Percentiles rank a stretch among this genome's conserved stretches.
Evolutionary conservation across 2,329 filamentous ascomycete genomes (phyloP).

Genomic region (Talaromyces sp.): DNA sequence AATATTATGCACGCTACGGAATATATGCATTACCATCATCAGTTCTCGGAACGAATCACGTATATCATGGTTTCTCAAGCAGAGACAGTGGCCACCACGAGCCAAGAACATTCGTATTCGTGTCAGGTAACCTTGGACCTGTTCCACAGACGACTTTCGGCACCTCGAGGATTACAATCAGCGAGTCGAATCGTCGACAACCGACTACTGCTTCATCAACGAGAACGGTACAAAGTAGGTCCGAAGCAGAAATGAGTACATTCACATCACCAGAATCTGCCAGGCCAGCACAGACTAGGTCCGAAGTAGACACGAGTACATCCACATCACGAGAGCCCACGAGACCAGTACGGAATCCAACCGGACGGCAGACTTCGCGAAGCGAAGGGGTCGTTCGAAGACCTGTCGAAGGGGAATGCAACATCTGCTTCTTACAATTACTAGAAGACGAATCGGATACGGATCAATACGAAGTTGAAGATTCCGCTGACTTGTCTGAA

Average conservation of each 20-base stretch:
- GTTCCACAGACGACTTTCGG: background rate
- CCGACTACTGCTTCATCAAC: background rate
- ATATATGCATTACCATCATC: background rate
- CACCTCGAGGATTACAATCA: background rate
- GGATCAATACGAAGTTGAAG: background rate
- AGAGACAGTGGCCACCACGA: background rate
- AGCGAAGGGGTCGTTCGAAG: background rate
- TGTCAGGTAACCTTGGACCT: background rate
- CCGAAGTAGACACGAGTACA: no score
- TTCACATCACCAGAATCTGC: background rate
- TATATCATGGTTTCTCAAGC: background rate
- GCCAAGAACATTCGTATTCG: background rate
- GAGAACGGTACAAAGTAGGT: background rate
- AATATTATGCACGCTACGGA: background rate
- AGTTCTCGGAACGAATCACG: background rate
- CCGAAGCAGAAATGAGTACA: background rate
- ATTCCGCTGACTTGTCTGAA: background rate
- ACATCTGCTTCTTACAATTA: slow-evolving; percentile 10
- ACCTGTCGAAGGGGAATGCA: slow-evolving; percentile 15
- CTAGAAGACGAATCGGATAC: background rate
- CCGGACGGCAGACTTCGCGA: background rate
- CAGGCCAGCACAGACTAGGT: background rate
- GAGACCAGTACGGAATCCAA: background rate
- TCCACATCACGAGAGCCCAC: background rate
- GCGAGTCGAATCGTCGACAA: background rate